Evolutionary conservation across 78 protist genomes (phyloP).

Genomic region (slime mould (Dictyostelium discoideum)): dicty_2.7 NC_007089.4:513501-514000

Average conservation of each 20-base stretch:
- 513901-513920: constrained; percentile 33
- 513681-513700: not conserved
- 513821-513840: not conserved
- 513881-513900: not conserved
- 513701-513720: not conserved
- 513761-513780: not conserved
- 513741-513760: not conserved
- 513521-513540: not conserved
- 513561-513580: not conserved
- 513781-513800: not conserved
- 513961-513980: constrained; percentile 70
- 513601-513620: constrained; percentile 9
- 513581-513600: constrained; percentile 22
- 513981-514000: constrained; percentile 16
- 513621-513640: constrained; percentile 42
- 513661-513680: not conserved
- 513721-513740: not conserved
- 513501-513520: constrained; percentile 26
- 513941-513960: constrained; percentile 18
- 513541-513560: not conserved
- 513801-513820: not conserved
- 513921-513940: constrained; percentile 68
- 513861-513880: not conserved
- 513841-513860: not conserved
- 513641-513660: constrained; percentile 17